Base-by-base conservation (phyloP, 495 filamentous ascomycete species). In the Penicillium herquei region DNA sequence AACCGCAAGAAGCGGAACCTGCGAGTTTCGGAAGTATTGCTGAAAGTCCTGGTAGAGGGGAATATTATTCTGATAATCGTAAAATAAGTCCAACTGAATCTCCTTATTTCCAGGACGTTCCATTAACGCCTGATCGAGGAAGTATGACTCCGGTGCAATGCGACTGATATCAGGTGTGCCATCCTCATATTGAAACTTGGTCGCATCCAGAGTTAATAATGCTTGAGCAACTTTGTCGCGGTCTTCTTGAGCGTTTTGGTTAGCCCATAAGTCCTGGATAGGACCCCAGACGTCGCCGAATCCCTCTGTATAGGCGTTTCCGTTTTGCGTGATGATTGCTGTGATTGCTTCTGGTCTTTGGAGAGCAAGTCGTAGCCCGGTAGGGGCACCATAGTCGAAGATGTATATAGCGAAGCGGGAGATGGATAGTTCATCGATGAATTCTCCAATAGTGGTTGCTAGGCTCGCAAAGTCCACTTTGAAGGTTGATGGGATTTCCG, bases 331-430 rank as follows among this genome's bases (percentile, higher is more conserved):
- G 61, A 87, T 74, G 53, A 88, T 80, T 13, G 78, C 80, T 26
- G 70, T 65, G 34, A 86, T 67, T 10, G 70, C 65, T 6, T 76
- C 56, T 0, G 79, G 77, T 4, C 76, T 69, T 18, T 73, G 47
- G 7, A 85, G 70, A 0, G 84, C 82, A 9, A 86, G 66, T 6
- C 81, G 73, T 9, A 85, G 65, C 3, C 75, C 84, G 11, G 72
- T 73, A 0, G 85, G 83, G 0, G 84, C 82, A 35, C 85, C 84
- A 66, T 87, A 87, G 70, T 88, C 84, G 63, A 87, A 87, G 55
- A 87, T 77, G 65, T 84, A 88, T 26, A 87, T 59, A 14, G 75
- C 69, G 66, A 79, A 86, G 34, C 70, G 76, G 7, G 48, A 59
- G 41, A 85, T 70, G 10, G 65, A 56, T 12, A 83, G 69, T 17